phyloP scores from a whole-genome alignment of 106 monocot genomes.

The Triglochin maritima region DNA sequence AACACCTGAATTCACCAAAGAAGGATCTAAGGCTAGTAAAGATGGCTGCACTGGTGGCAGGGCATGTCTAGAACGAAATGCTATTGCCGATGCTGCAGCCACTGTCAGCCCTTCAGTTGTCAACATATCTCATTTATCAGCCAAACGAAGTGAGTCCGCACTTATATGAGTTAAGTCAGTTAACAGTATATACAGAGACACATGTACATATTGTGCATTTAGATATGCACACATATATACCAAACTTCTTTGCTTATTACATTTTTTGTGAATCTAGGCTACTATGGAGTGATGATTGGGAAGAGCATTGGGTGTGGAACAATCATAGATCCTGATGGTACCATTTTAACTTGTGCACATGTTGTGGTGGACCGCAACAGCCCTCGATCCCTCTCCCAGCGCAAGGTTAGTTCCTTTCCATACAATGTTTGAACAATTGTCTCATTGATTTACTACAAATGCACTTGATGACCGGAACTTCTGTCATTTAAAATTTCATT shows the following conservation, averaged over 20 bases:
- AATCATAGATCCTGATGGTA: conserved; percentile 89
- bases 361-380: conserved; percentile 52
- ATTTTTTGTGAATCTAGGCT: conserved; percentile 19
- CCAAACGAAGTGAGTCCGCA: conserved; percentile 23
- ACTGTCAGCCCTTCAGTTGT: conserved; percentile 67
- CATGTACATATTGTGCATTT: background rate
- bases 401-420: conserved; percentile 36
- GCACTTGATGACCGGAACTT: no score
- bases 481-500: no score
- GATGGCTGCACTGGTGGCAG: conserved; percentile 20
- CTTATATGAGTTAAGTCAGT: background rate
- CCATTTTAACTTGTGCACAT: conserved; percentile 92
- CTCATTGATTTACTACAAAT: no score
- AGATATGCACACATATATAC: no score
- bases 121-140: conserved; percentile 41
- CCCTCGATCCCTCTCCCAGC: conserved; percentile 22
- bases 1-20: background rate
- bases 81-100: conserved; percentile 68
- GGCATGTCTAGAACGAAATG: conserved; percentile 39
- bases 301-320: conserved; percentile 88
- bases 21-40: background rate
- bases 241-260: background rate
- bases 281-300: conserved; percentile 34
- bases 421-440: background rate
- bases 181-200: background rate